Evolutionary conservation across 169 alveolate genomes (phyloP).

Genomic region (Plasmodium blacklocki): DNA sequence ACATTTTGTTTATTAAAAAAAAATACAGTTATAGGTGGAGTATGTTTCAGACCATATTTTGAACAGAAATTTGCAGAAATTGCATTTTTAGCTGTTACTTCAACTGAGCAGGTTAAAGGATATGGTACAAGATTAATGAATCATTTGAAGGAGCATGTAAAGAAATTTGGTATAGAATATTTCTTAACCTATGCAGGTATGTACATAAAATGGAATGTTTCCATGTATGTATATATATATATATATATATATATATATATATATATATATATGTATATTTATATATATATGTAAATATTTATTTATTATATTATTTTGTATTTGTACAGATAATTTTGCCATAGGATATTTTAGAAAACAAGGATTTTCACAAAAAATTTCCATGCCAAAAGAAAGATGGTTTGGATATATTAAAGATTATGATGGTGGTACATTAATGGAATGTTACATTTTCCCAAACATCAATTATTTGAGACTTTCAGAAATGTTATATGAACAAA

Average conservation of each 20-base stretch:
- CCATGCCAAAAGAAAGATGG: constrained; percentile 97
- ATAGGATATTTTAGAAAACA: constrained; percentile 97
- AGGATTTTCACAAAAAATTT: constrained; percentile 96
- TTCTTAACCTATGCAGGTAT: constrained; percentile 94
- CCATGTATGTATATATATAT: not conserved
- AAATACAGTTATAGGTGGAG: constrained; percentile 98
- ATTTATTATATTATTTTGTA: not conserved
- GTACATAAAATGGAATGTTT: not conserved
- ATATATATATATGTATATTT: not conserved
- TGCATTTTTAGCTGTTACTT: constrained; percentile 98
- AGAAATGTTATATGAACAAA: constrained; percentile 92
- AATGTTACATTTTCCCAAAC: constrained; percentile 94
- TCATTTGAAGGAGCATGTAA: constrained; percentile 96
- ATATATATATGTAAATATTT: not conserved
- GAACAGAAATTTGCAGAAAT: constrained; percentile 97
- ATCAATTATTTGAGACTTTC: constrained; percentile 95
- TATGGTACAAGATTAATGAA: constrained; percentile 99
- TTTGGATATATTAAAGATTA: constrained; percentile 98
- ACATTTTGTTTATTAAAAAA: constrained; percentile 94
- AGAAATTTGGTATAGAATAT: constrained; percentile 93
- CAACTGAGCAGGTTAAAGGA: constrained; percentile 98
- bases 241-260: not conserved
- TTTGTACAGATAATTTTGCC: constrained; percentile 95
- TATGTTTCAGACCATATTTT: constrained; percentile 93
- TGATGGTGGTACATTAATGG: constrained; percentile 99